Percentiles rank a stretch among this genome's conserved stretches.
phyloP scores from a whole-genome alignment of 106 monocot species.

The Phalaenopsis equestris region DNA sequence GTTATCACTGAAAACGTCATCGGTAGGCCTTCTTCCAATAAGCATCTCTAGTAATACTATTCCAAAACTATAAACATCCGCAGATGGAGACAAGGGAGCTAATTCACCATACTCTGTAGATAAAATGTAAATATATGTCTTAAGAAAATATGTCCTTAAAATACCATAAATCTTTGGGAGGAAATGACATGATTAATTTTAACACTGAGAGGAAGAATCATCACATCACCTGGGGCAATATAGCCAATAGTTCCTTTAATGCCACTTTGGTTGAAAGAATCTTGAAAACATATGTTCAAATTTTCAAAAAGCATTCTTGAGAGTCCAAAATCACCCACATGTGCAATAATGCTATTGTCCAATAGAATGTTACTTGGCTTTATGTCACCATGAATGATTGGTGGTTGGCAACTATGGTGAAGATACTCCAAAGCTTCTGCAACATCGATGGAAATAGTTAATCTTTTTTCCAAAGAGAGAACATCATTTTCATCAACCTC shows the following conservation, averaged over 20 bases:
- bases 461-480: not conserved
- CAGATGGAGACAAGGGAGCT: not conserved
- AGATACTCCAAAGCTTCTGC: slow-evolving; percentile 44
- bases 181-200: not conserved
- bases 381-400: slow-evolving; percentile 44
- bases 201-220: not conserved
- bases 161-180: not conserved
- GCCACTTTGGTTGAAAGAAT: not conserved
- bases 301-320: slow-evolving; percentile 3
- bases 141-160: not conserved
- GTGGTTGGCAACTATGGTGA: slow-evolving; percentile 19
- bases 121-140: not conserved
- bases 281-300: not conserved
- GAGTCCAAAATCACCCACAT: slow-evolving; percentile 42
- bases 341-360: slow-evolving; percentile 31
- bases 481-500: not conserved
- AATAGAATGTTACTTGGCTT: slow-evolving; percentile 18
- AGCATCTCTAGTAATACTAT: slow-evolving; percentile 15
- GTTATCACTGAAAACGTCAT: slow-evolving; percentile 8
- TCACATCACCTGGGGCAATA: not conserved
- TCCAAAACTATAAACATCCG: slow-evolving; percentile 24
- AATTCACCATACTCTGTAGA: slow-evolving; percentile 11
- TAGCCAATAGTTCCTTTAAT: slow-evolving; percentile 1
- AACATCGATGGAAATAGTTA: slow-evolving; percentile 44
- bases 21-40: slow-evolving; percentile 17